A percentile compares a stretch with the other conserved stretches of the same genome.
These are phyloP conservation scores for Peronospora farinosa DNA, from an alignment of 352 stramenopile species.

Conservation along the genomic window DNA sequence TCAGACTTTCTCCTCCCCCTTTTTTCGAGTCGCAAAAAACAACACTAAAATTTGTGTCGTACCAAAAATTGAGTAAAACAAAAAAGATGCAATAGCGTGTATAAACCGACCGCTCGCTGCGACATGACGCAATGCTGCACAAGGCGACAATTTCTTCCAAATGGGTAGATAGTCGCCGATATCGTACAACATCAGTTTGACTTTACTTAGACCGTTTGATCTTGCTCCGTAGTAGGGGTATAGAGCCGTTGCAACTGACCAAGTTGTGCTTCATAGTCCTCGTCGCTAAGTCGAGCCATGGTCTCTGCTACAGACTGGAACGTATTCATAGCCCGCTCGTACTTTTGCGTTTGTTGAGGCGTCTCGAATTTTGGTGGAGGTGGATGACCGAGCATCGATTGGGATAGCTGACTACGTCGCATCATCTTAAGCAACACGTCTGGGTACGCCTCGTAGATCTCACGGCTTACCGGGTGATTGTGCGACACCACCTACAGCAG, in stretches of 20 bases:
- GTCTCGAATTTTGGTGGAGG: constrained; percentile 73
- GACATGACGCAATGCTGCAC: constrained; percentile 14
- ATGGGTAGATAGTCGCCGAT: constrained; percentile 13
- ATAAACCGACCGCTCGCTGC: neutral
- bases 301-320: constrained; percentile 67
- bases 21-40: neutral
- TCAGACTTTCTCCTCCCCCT: constrained; percentile 7
- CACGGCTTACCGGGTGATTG: constrained; percentile 77
- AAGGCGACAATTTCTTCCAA: constrained; percentile 6
- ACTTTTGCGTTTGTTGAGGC: constrained; percentile 67
- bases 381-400: constrained; percentile 56
- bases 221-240: constrained; percentile 39
- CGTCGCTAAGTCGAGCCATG: constrained; percentile 62
- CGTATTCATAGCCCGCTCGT: constrained; percentile 58
- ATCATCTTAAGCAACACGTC: constrained; percentile 82
- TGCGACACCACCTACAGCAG: constrained; percentile 65
- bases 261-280: constrained; percentile 71
- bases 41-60: too few species aligned
- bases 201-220: constrained; percentile 51
- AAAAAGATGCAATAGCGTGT: neutral
- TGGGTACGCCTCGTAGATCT: constrained; percentile 83
- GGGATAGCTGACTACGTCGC: constrained; percentile 64
- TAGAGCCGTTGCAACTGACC: constrained; percentile 75
- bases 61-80: neutral
- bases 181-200: neutral